A percentile compares a stretch with the other conserved stretches of the same genome.
Conservation (phyloP, 1,284 basidiomycete species). For the Phylloporus sp. region DNA sequence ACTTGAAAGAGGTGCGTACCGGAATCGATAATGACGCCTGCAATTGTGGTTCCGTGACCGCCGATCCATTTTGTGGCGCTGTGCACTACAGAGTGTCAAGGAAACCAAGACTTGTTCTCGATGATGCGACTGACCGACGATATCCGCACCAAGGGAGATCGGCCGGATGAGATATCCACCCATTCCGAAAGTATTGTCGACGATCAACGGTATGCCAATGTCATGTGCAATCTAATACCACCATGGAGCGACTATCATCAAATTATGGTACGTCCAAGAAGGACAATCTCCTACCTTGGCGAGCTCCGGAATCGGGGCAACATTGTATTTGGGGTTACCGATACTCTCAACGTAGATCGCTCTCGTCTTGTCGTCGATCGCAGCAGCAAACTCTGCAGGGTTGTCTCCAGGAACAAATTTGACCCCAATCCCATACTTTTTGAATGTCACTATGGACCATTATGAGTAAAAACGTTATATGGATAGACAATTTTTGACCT, state of each 20-base stretch:
- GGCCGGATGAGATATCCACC: slow-evolving; percentile 65
- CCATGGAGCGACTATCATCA: neutral
- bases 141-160: slow-evolving; percentile 82
- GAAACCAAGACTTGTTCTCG: neutral
- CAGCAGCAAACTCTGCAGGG: slow-evolving; percentile 73
- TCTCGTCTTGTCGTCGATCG: slow-evolving; percentile 81
- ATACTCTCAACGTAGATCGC: slow-evolving; percentile 85
- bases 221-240: slow-evolving; percentile 66
- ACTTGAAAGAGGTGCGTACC: slow-evolving; percentile 54
- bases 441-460: slow-evolving; percentile 67
- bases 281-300: slow-evolving; percentile 66
- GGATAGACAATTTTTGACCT: slow-evolving; percentile 49
- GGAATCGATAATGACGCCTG: slow-evolving; percentile 81
- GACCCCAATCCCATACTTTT: slow-evolving; percentile 79
- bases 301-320: slow-evolving; percentile 70
- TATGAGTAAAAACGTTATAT: neutral
- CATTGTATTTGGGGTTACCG: slow-evolving; percentile 83
- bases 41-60: slow-evolving; percentile 88
- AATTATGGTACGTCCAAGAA: too few species aligned
- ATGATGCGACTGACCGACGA: slow-evolving; percentile 60
- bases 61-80: slow-evolving; percentile 92
- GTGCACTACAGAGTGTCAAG: slow-evolving; percentile 58
- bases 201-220: slow-evolving; percentile 78
- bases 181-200: slow-evolving; percentile 91
- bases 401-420: slow-evolving; percentile 77